Evolutionary conservation across 345 rosid genomes (phyloP).

Genomic region (Abelmoschus esculentus): DNA sequence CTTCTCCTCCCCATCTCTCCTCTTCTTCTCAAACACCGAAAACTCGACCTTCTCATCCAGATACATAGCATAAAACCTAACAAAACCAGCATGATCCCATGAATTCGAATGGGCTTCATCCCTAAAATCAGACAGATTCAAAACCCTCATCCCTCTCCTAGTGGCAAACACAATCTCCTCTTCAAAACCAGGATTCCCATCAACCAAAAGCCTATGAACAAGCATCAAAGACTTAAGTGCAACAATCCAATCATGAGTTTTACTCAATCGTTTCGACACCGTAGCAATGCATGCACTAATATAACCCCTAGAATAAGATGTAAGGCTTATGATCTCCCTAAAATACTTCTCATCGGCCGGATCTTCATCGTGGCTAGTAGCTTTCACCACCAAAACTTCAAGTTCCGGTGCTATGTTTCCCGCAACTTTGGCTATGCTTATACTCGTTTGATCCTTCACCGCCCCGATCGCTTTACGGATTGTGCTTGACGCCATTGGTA

Average conservation of each 20-base stretch:
- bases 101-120: conserved; percentile 69
- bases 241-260: conserved; percentile 91
- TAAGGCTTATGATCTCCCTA: conserved; percentile 53
- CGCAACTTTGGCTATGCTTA: conserved; percentile 81
- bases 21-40: conserved; percentile 45
- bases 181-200: conserved; percentile 55
- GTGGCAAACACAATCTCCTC: conserved; percentile 22
- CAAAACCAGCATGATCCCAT: conserved; percentile 85
- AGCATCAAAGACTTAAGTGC: conserved; percentile 72
- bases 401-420: conserved; percentile 93
- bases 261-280: conserved; percentile 60
- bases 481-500: conserved; percentile 67
- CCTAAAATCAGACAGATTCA: not conserved
- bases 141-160: conserved; percentile 1
- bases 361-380: conserved; percentile 87
- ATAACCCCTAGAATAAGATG: conserved; percentile 58
- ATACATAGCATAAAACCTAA: conserved; percentile 65
- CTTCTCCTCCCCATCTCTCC: conserved; percentile 28
- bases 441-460: conserved; percentile 94
- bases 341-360: conserved; percentile 79
- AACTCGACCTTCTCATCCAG: conserved; percentile 72
- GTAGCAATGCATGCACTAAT: conserved; percentile 62
- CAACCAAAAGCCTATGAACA: conserved; percentile 64
- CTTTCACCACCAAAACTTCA: conserved; percentile 86
- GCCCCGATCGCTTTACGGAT: conserved; percentile 93